phyloP scores from a whole-genome alignment of 495 filamentous ascomycete genomes.

The Trichocladium uniseriatum region DNA sequence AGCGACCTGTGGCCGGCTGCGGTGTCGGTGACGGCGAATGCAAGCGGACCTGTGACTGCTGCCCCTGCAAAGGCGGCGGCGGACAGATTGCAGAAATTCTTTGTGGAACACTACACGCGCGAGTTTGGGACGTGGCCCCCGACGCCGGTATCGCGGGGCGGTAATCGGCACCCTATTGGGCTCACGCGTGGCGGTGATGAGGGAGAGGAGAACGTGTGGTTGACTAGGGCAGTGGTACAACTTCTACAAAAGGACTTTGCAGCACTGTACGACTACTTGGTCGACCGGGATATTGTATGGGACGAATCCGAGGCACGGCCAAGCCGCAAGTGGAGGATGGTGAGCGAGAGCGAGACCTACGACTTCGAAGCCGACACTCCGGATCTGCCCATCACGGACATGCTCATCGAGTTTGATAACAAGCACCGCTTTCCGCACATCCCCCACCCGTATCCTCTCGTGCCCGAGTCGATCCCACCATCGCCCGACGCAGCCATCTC shows the following conservation, averaged over 20 bases:
- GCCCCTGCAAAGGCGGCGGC: conserved; percentile 40
- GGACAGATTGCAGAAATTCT: conserved; percentile 47
- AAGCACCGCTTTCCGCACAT: conserved; percentile 54
- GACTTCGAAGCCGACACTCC: conserved; percentile 52
- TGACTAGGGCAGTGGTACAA: conserved; percentile 49
- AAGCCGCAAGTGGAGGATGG: conserved; percentile 53
- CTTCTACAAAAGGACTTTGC: conserved; percentile 57
- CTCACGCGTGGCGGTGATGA: conserved; percentile 32
- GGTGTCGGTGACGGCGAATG: conserved; percentile 20
- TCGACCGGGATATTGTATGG: conserved; percentile 60
- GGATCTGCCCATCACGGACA: conserved; percentile 55
- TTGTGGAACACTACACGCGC: conserved; percentile 44
- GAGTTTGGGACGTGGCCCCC: conserved; percentile 52
- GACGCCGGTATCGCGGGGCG: conserved; percentile 8
- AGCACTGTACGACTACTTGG: conserved; percentile 62
- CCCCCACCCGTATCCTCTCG: conserved; percentile 58
- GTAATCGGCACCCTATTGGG: conserved; percentile 22
- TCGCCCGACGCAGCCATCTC: conserved; percentile 9
- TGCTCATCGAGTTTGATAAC: conserved; percentile 59
- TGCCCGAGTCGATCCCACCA: conserved; percentile 44
- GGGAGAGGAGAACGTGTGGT: conserved; percentile 46
- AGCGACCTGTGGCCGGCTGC: conserved; percentile 50
- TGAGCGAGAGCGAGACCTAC: conserved; percentile 38
- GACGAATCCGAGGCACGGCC: conserved; percentile 47
- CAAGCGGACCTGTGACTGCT: conserved; percentile 18